Conservation (phyloP, 2,329 filamentous ascomycete genomes). For the Stylonectria norvegica region DNA sequence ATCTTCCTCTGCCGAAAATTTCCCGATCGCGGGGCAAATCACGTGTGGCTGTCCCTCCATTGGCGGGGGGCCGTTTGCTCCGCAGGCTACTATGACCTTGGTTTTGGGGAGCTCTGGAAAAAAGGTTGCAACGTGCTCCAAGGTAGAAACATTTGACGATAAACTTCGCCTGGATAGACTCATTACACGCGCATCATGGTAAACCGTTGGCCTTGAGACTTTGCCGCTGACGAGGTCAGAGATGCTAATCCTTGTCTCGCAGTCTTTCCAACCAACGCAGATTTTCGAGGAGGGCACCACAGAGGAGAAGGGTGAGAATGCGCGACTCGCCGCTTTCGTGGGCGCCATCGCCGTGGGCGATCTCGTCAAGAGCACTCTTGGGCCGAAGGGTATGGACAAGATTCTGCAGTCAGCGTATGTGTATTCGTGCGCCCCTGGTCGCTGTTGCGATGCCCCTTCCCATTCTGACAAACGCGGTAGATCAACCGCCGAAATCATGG, state of each 20-base stretch:
- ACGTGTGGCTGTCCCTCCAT: constrained; percentile 30
- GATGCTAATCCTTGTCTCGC: constrained; percentile 22
- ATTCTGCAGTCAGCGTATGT: constrained; percentile 91
- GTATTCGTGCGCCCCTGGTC: too few relatives aligned
- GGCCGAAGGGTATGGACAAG: constrained; percentile 99
- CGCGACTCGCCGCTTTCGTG: constrained; percentile 95
- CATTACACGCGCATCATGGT: constrained; percentile 27
- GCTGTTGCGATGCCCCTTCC: constrained; percentile 11
- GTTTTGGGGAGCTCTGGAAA: constrained; percentile 28
- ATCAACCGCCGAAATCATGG: constrained; percentile 94
- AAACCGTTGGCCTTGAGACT: constrained; percentile 6
- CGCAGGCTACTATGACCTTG: too few relatives aligned
- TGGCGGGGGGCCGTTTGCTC: constrained; percentile 25
- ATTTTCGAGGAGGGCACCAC: constrained; percentile 97
- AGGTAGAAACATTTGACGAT: constrained; percentile 30
- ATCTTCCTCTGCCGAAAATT: constrained; percentile 35
- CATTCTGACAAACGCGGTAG: constrained; percentile 42
- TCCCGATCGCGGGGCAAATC: constrained; percentile 36
- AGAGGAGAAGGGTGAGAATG: constrained; percentile 99
- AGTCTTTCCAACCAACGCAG: constrained; percentile 83
- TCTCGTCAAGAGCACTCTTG: constrained; percentile 93
- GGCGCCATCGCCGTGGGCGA: constrained; percentile 97
- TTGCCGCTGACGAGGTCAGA: not conserved
- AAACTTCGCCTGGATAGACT: constrained; percentile 21
- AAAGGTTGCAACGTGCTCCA: constrained; percentile 29